Percentiles rank a stretch among this genome's conserved stretches.
phyloP scores from a whole-genome alignment of 116 monocot genomes.

The Posidonia oceanica region DNA sequence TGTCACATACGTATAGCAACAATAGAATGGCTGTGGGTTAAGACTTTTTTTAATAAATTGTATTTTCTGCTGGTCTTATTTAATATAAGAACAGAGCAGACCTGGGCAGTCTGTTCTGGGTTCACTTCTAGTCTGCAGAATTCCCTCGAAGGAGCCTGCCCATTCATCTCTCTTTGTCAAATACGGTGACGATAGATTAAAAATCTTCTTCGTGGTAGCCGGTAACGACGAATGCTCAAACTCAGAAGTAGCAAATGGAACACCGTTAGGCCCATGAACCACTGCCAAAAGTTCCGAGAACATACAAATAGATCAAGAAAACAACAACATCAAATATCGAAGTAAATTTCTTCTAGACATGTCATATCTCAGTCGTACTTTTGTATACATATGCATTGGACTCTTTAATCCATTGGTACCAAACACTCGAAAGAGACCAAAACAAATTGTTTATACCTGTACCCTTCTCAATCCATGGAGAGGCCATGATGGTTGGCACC shows the following conservation, averaged over 20 bases:
- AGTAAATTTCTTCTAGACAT: no score
- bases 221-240: constrained; percentile 97
- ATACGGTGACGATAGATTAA: constrained; percentile 51
- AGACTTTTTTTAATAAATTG: no score
- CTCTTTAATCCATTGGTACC: no score
- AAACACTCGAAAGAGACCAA: no score
- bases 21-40: no score
- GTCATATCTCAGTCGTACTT: no score
- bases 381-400: no score
- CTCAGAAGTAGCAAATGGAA: constrained; percentile 70
- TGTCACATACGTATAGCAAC: no score
- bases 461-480: constrained; percentile 94
- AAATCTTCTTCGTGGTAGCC: constrained; percentile 82
- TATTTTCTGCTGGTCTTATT: no score
- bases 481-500: constrained; percentile 87
- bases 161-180: constrained; percentile 85
- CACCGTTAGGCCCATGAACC: constrained; percentile 80
- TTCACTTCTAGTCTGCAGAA: constrained; percentile 45
- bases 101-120: constrained; percentile 96
- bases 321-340: no score
- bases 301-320: neutral
- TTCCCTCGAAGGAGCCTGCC: constrained; percentile 86
- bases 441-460: constrained; percentile 32
- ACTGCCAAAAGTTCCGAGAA: constrained; percentile 23
- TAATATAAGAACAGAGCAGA: constrained; percentile 6